These are phyloP conservation scores for Beta lomatogona DNA, from an alignment of 179 eudicot genomes.

Conservation along the genomic window DNA sequence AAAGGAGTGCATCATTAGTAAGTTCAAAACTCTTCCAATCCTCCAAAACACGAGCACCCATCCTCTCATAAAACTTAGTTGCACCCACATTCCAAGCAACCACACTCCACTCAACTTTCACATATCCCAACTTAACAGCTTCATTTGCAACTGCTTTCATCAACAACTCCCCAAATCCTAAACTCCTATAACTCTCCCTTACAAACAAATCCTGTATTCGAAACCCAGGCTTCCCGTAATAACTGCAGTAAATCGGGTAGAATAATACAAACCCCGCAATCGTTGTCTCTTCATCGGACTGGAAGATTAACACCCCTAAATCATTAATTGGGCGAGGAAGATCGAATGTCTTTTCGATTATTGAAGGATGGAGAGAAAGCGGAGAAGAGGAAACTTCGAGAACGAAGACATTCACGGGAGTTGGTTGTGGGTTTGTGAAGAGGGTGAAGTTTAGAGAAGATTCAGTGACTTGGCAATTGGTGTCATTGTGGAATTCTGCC, in stretches of 20 bases:
- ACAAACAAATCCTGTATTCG: conserved; percentile 75
- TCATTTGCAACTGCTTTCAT: conserved; percentile 69
- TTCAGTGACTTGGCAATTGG: conserved; percentile 62
- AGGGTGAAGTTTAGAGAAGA: conserved; percentile 65
- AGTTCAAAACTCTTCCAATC: conserved; percentile 77
- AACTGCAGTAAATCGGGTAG: conserved; percentile 72
- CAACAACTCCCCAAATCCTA: conserved; percentile 68
- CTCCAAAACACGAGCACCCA: conserved; percentile 70
- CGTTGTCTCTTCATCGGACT: conserved; percentile 23
- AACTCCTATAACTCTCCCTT: conserved; percentile 71
- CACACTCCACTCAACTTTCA: conserved; percentile 89
- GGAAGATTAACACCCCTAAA: conserved; percentile 43
- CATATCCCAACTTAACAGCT: conserved; percentile 72
- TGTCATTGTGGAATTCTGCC: conserved; percentile 72
- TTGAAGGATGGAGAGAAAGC: not conserved
- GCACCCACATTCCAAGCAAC: conserved; percentile 89
- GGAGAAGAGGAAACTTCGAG: too few relatives aligned
- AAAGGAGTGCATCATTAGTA: conserved; percentile 64
- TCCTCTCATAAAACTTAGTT: conserved; percentile 62
- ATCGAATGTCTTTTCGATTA: conserved; percentile 31
- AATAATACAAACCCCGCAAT: conserved; percentile 74
- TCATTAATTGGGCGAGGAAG: conserved; percentile 49
- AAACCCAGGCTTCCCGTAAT: conserved; percentile 76
- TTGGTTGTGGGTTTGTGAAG: conserved; percentile 27
- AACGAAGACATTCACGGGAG: too few relatives aligned